Percentiles rank a stretch among this genome's conserved stretches.
These are phyloP conservation scores for Microstegium vimineum DNA, from an alignment of 176 grass and related monocot genomes.

Conservation along the genomic window DNA sequence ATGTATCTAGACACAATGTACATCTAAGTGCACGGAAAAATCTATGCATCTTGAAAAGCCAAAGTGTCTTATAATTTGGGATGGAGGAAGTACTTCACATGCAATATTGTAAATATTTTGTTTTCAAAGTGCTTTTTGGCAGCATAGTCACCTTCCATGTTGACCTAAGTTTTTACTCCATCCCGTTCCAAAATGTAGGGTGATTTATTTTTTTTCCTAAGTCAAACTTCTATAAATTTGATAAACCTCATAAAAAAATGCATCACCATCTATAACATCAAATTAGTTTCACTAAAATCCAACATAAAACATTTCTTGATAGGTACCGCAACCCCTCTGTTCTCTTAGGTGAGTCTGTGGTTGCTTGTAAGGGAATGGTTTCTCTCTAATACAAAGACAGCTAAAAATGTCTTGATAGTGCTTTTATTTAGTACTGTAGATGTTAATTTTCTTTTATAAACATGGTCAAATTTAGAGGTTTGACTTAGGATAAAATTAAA, in stretches of 20 bases:
- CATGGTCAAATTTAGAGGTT: neutral
- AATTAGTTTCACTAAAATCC: neutral
- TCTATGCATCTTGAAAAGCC: too few species aligned
- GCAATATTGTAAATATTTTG: slow-evolving; percentile 1
- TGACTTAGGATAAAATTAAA: neutral
- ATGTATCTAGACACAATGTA: too few species aligned
- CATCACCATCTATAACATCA: neutral
- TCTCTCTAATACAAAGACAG: neutral
- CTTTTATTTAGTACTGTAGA: neutral
- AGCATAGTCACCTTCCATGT: neutral
- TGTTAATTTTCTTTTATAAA: neutral
- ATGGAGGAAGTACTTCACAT: neutral
- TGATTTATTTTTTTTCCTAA: neutral
- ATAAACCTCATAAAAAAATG: neutral
- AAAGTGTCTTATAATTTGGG: too few species aligned
- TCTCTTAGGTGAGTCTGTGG: too few species aligned
- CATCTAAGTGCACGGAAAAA: too few species aligned
- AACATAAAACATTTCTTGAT: neutral
- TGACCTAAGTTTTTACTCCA: neutral
- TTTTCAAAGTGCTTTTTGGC: neutral
- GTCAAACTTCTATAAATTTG: neutral
- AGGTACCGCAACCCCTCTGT: neutral
- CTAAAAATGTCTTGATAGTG: neutral
- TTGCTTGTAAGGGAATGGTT: neutral
- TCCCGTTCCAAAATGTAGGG: neutral